phyloP scores from a whole-genome alignment of 495 filamentous ascomycete genomes.

The Penicillium daleae region DNA sequence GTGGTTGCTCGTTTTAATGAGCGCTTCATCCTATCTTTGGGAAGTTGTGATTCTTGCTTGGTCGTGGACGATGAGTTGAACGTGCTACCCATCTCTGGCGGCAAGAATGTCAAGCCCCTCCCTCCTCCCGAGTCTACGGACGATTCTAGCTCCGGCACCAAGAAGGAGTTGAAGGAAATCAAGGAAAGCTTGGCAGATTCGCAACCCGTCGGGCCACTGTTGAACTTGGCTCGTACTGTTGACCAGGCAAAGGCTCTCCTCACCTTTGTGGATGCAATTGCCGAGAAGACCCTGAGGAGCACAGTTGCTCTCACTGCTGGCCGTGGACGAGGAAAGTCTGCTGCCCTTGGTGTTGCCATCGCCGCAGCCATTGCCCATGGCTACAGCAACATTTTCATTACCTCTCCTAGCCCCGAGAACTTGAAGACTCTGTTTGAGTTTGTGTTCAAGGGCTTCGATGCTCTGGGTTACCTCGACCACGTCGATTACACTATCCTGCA shows the following conservation, averaged over 20 bases:
- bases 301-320: conserved; percentile 94
- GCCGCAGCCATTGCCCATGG: conserved; percentile 93
- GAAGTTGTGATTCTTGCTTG: conserved; percentile 90
- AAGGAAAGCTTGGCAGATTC: conserved; percentile 86
- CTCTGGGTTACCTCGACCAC: conserved; percentile 88
- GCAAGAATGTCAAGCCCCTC: conserved; percentile 84
- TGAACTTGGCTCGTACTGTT: conserved; percentile 83
- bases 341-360: conserved; percentile 90
- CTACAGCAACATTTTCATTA: conserved; percentile 99
- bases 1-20: conserved; percentile 97
- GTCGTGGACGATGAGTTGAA: conserved; percentile 98
- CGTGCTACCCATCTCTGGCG: conserved; percentile 95
- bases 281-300: conserved; percentile 91
- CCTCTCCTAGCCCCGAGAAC: conserved; percentile 96
- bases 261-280: conserved; percentile 94
- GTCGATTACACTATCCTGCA: conserved; percentile 98
- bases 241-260: conserved; percentile 95
- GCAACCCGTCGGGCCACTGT: conserved; percentile 80
- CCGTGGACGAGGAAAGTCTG: conserved; percentile 95
- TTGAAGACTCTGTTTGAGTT: conserved; percentile 98
- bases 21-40: conserved; percentile 92
- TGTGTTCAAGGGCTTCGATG: conserved; percentile 97
- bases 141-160: conserved; percentile 63
- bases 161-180: conserved; percentile 79
- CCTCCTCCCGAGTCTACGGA: conserved; percentile 70